phyloP scores from a whole-genome alignment of 2,329 filamentous ascomycete species.

The Calonectria pauciramosa region DNA sequence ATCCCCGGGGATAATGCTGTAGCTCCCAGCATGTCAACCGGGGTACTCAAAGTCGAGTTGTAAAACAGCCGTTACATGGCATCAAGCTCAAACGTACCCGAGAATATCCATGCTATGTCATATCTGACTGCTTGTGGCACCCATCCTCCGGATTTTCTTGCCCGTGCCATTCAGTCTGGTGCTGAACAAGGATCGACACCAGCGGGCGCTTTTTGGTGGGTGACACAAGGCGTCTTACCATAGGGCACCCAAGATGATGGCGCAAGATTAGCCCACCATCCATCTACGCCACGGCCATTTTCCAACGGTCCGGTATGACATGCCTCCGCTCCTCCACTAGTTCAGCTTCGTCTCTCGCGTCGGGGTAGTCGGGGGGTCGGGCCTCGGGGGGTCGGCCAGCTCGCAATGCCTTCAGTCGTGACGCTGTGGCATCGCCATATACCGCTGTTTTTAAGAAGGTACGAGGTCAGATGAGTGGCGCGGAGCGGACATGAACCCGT shows the following conservation, averaged over 20 bases:
- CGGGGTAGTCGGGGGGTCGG: not conserved
- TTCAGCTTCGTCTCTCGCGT: not conserved
- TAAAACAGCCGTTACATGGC: slow-evolving; percentile 14
- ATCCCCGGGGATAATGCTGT: not conserved
- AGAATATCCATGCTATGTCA: not conserved
- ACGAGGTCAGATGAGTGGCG: not conserved
- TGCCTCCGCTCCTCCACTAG: not conserved
- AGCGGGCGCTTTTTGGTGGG: not conserved
- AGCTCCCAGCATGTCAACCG: not conserved
- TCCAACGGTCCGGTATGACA: slow-evolving; percentile 17
- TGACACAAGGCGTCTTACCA: slow-evolving; percentile 21
- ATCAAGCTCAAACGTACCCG: not conserved
- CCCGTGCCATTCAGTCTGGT: not conserved
- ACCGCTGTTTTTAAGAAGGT: not conserved
- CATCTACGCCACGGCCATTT: slow-evolving; percentile 20
- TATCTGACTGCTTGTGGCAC: not conserved
- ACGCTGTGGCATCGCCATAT: not conserved
- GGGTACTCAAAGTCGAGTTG: not conserved
- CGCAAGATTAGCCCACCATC: not conserved
- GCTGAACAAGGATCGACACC: slow-evolving; percentile 6
- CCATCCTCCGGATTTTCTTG: not conserved
- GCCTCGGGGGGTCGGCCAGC: not conserved
- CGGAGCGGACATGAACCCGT: not conserved
- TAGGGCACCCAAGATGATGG: not conserved
- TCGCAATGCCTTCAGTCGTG: not conserved